Base-by-base conservation (phyloP, 2,329 filamentous ascomycete species). In the Trichoderma semiorbis region DNA sequence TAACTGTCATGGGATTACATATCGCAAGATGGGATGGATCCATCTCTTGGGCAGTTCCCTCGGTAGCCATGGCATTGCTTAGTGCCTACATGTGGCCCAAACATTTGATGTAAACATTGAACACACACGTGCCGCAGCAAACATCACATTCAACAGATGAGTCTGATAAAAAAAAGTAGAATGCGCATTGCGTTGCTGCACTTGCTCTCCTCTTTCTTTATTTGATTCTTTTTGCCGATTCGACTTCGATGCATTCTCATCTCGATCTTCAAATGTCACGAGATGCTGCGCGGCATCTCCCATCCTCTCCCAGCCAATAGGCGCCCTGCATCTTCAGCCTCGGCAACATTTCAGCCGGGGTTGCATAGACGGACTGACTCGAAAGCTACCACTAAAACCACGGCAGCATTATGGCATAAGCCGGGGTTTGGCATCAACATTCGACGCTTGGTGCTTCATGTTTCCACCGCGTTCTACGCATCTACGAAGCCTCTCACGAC, bases 321-420 rank as follows among this genome's bases (percentile, higher is more conserved):
- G 65, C 65, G 65, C 36, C 21, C 65, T 43, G 34, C 65, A 69
- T 26, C 21, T 60, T 63, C 58, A 70, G 69, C 69, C 69, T 70
- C 69, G 69, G 69, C 69, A 70, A 64, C 16, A 55, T 57, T 63
- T 43, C 36, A 32, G 32, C 60, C 69, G 67, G 58, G 58, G 58
- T 60, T 43, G 67, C 67, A 63, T 32, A 60, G 58, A 36, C 58
- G 61, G 66, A 62, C 36, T 61, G 66, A 61, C 66, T 61, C 66
- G 66, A 69, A 68, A 68, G 65, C 65, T 47, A 34, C 65, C 53
- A 60, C 18, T 68, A 43, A 58, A 68, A 30, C 64, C 64, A 43
- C 63, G 43, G 63, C 24, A 34, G 24, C 30, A 36, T 55, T 30
- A 66, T 60, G 21, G 53, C 65, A 58, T 68, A 68, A 68, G 65